These are phyloP conservation scores for Murraya koenigii DNA, from an alignment of 345 rosid genomes.

Conservation along the genomic window DNA sequence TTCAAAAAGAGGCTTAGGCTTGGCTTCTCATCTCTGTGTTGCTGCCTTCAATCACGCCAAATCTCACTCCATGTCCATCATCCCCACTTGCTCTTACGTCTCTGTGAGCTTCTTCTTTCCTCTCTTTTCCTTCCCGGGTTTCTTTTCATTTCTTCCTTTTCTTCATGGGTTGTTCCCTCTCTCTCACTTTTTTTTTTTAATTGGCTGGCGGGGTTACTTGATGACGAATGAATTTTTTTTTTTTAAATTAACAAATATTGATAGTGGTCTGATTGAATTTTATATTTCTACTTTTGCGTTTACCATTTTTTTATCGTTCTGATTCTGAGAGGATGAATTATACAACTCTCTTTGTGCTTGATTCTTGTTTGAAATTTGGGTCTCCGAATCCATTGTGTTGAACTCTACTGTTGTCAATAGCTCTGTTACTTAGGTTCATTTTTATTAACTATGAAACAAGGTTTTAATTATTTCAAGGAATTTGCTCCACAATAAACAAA, in stretches of 20 bases:
- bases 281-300: background rate
- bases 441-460: background rate
- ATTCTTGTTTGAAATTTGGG: background rate
- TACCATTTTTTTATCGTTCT: background rate
- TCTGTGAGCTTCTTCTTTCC: conserved; percentile 41
- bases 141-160: too few species aligned
- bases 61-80: conserved; percentile 54
- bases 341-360: background rate
- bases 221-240: background rate
- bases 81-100: conserved; percentile 86
- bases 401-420: background rate
- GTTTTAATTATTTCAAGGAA: background rate
- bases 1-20: conserved; percentile 75
- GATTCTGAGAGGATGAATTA: background rate
- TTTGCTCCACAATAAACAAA: background rate
- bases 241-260: too few species aligned
- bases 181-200: too few species aligned
- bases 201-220: background rate
- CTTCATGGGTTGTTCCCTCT: too few species aligned
- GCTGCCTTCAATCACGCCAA: conserved; percentile 80
- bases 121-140: background rate
- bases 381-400: too few species aligned
- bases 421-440: background rate
- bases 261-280: background rate
- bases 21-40: conserved; percentile 79